These are phyloP conservation scores for Tuber melanosporum DNA, from an alignment of 495 filamentous ascomycete species.

Conservation along the genomic window DNA sequence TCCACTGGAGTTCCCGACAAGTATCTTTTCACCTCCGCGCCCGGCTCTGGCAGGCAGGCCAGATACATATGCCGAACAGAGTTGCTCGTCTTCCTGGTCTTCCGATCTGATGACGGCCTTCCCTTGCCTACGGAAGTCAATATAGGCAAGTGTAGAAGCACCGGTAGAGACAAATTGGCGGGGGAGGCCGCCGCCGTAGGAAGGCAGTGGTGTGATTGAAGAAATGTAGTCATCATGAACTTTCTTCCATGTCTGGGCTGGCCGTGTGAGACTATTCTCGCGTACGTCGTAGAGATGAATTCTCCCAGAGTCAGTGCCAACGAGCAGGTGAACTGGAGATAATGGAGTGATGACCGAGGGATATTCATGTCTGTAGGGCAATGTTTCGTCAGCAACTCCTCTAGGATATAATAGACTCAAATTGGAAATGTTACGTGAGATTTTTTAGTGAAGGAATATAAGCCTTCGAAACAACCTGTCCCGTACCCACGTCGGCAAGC, in stretches of 20 bases:
- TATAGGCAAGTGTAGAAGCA: conserved; percentile 79
- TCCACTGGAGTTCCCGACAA: conserved; percentile 72
- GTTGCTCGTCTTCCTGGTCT: conserved; percentile 86
- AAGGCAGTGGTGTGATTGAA: conserved; percentile 74
- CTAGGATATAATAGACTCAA: conserved; percentile 9
- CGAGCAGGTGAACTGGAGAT: conserved; percentile 77
- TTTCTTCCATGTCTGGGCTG: conserved; percentile 53
- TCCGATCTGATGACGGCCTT: conserved; percentile 80
- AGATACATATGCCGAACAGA: conserved; percentile 67
- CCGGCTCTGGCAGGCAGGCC: conserved; percentile 55
- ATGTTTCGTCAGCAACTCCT: neutral
- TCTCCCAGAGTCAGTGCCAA: conserved; percentile 82
- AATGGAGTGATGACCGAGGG: conserved; percentile 73
- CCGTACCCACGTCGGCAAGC: conserved; percentile 71
- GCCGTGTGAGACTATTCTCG: conserved; percentile 46
- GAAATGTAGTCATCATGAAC: conserved; percentile 89
- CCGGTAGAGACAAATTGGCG: conserved; percentile 93
- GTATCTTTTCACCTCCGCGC: conserved; percentile 64
- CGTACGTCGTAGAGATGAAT: conserved; percentile 89
- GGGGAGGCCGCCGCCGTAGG: conserved; percentile 67
- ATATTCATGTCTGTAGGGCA: conserved; percentile 48
- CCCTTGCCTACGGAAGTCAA: conserved; percentile 61
- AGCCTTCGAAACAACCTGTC: conserved; percentile 72
- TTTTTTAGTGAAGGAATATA: conserved; percentile 37
- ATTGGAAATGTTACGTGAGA: conserved; percentile 47